phyloP scores from a whole-genome alignment of 2,329 filamentous ascomycete species.

The Phyllosticta citribraziliensis region DNA sequence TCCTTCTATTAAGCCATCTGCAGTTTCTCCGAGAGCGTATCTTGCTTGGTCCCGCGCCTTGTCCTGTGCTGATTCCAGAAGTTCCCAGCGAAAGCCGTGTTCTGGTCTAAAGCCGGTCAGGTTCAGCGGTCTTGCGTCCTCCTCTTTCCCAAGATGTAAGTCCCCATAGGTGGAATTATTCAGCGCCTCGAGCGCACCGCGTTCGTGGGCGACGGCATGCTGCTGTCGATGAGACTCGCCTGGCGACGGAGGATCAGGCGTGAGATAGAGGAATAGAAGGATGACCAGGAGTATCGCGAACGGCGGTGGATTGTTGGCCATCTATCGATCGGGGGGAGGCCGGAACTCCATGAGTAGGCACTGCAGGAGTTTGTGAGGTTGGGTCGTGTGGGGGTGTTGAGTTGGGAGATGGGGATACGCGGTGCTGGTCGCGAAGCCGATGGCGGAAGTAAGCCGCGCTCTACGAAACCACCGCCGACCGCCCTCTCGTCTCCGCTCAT shows the following conservation, averaged over 20 bases:
- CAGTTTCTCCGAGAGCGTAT: constrained; percentile 27
- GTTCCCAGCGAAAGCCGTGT: constrained; percentile 70
- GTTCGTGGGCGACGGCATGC: constrained; percentile 5
- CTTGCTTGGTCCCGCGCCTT: constrained; percentile 50
- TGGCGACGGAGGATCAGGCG: constrained; percentile 5
- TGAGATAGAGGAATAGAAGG: constrained; percentile 8
- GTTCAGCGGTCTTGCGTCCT: constrained; percentile 34
- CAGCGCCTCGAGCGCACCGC: constrained; percentile 18
- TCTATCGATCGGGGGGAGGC: background rate
- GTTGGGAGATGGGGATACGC: background rate
- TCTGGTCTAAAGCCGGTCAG: constrained; percentile 66
- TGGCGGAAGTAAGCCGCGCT: background rate
- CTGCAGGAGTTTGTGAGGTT: background rate
- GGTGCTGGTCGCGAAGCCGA: background rate
- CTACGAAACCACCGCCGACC: background rate
- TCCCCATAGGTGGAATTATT: constrained; percentile 42
- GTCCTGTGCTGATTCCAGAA: constrained; percentile 56
- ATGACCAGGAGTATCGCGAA: constrained; percentile 8
- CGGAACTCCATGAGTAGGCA: constrained; percentile 2
- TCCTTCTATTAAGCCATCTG: constrained; percentile 13
- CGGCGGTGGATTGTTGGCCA: constrained; percentile 10
- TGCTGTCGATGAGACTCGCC: constrained; percentile 3
- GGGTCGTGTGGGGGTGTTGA: background rate
- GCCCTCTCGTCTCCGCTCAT: background rate
- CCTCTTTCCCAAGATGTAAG: constrained; percentile 34